Evolutionary conservation across 495 filamentous ascomycete species (phyloP), one percentile per base, ranked within the genome.

Genomic region (Neurospora africana): DNA sequence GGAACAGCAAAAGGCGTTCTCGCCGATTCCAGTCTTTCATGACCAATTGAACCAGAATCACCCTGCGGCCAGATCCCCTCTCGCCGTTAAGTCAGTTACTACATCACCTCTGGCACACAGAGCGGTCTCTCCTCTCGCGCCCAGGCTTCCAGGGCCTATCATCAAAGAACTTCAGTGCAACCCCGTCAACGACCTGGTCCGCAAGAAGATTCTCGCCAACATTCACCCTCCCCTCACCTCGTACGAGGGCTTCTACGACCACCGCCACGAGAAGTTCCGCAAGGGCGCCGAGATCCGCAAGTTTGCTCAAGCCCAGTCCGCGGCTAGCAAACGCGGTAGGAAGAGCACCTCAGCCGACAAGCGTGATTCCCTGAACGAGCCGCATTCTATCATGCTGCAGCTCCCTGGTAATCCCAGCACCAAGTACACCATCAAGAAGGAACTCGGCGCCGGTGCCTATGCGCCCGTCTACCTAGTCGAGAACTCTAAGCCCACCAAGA

Each of bases 381-480:
- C 41, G 84, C 89, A 1, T 92, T 71, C 33, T 30, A 21, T 91
- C 2, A 85, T 86, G 36, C 85, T 99, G 19, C 82, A 88, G 53
- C 92, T 98, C 71, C 86, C 89, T 0, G 89, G 87, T 37, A 79
- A 65, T 35, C 53, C 82, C 21, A 80, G 86, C 19, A 82, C 86
- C 7, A 80, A 84, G 5, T 98, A 97, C 81, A 90, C 90, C 10
- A 81, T 99, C 71, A 91, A 90, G 74, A 88, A 91, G n/a, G 93
- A 97, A 77, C 89, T 99, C 9, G 95, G 95, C 10, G 91, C 93
- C 23, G 95, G 95, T 33, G 95, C 96, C 3, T 98, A 93, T 80
- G 95, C 94, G 8, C 94, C 95, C 0, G 96, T 99, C 8, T 98
- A 98, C 79, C 86, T 98, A 3, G 90, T 92, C 13, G 91, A 97